phyloP scores from a whole-genome alignment of 768 basidiomycete genomes.

The Kwoniella bestiolae region DNA sequence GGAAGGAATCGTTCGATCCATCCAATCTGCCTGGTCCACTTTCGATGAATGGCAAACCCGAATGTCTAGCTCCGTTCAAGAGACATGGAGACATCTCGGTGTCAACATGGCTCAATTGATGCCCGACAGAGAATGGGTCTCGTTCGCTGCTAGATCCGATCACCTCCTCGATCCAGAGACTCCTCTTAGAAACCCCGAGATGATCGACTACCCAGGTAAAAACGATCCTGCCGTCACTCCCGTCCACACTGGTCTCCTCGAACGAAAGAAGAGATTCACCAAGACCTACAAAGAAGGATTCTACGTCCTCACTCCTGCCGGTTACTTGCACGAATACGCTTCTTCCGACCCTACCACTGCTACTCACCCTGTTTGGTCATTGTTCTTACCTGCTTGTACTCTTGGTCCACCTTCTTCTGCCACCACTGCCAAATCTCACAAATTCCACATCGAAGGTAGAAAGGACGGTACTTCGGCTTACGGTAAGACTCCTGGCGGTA shows the following conservation, averaged over 20 bases:
- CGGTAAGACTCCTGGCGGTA: constrained; percentile 56
- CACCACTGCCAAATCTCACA: constrained; percentile 73
- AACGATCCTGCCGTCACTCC: constrained; percentile 83
- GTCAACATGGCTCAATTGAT: constrained; percentile 75
- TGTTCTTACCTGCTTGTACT: constrained; percentile 94
- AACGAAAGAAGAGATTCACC: constrained; percentile 95
- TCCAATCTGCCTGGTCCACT: constrained; percentile 96
- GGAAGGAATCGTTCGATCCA: constrained; percentile 89
- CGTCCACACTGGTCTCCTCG: constrained; percentile 85
- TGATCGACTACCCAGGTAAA: constrained; percentile 83
- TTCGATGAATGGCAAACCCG: constrained; percentile 83
- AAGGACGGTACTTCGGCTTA: constrained; percentile 73
- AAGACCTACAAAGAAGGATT: constrained; percentile 81
- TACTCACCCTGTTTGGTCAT: constrained; percentile 70
- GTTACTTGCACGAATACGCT: constrained; percentile 90
- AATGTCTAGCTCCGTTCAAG: constrained; percentile 72
- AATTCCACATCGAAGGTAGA: constrained; percentile 94
- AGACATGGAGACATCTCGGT: constrained; percentile 73
- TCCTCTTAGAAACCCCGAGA: constrained; percentile 65
- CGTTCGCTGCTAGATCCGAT: constrained; percentile 88
- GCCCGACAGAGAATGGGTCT: constrained; percentile 92
- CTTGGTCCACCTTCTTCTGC: constrained; percentile 83
- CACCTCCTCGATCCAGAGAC: constrained; percentile 97
- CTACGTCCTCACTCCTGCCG: constrained; percentile 92
- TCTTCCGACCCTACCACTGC: constrained; percentile 69